These are phyloP conservation scores for Fusarium papillatum DNA, from an alignment of 2,329 filamentous ascomycete species.

Conservation along the genomic window DNA sequence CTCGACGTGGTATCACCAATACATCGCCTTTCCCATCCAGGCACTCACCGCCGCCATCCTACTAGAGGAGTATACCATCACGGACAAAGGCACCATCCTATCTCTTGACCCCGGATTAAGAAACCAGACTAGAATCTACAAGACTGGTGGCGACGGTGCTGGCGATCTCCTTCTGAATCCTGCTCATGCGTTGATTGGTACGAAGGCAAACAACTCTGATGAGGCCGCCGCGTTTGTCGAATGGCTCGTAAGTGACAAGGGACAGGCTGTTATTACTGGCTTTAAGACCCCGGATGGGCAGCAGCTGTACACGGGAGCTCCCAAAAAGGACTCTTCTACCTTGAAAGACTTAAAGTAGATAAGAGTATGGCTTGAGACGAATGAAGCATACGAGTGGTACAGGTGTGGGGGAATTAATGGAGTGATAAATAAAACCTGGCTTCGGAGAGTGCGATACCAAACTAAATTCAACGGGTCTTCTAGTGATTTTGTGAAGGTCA, in stretches of 20 bases:
- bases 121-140: conserved; percentile 52
- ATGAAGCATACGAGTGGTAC: background rate
- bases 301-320: conserved; percentile 28
- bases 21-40: conserved; percentile 59
- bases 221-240: conserved; percentile 29
- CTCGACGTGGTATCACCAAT: conserved; percentile 63
- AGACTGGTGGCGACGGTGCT: conserved; percentile 49
- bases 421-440: no score
- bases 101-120: conserved; percentile 51
- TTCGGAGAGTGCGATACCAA: background rate
- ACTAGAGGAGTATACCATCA: conserved; percentile 61
- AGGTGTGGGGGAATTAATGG: background rate
- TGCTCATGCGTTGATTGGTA: conserved; percentile 39
- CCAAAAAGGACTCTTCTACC: background rate
- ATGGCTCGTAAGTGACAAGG: conserved; percentile 33
- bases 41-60: conserved; percentile 56
- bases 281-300: conserved; percentile 30
- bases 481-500: background rate
- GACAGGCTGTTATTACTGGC: conserved; percentile 24
- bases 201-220: conserved; percentile 21
- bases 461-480: background rate
- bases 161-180: conserved; percentile 58
- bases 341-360: background rate
- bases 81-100: conserved; percentile 59
- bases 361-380: background rate